These are phyloP conservation scores for Aspergillus bertholletiae DNA, from an alignment of 495 filamentous ascomycete species.

Conservation along the genomic window DNA sequence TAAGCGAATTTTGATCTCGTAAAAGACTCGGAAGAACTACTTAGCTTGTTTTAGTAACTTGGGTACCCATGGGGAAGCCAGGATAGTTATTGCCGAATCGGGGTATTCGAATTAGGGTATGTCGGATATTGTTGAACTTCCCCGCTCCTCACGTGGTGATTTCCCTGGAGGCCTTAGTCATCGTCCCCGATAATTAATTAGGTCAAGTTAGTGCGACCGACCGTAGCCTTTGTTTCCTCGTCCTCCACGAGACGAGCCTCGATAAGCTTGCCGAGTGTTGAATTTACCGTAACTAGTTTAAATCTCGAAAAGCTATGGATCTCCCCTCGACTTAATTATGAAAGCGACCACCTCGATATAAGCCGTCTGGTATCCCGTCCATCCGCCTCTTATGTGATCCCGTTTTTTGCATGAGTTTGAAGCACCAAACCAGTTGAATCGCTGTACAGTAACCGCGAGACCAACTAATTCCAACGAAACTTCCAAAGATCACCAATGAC, in stretches of 20 bases:
- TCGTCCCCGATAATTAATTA: not conserved
- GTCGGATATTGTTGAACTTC: not conserved
- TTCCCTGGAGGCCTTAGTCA: not conserved
- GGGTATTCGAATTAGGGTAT: not conserved
- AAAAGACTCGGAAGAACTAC: no score
- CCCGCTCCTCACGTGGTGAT: not conserved
- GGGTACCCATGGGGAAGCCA: no score
- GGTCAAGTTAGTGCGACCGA: not conserved
- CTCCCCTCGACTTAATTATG: not conserved
- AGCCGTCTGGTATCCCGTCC: not conserved
- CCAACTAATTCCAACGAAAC: not conserved
- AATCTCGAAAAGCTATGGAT: not conserved
- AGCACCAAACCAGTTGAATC: not conserved
- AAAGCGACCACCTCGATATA: not conserved
- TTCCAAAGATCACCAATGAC: constrained; percentile 21
- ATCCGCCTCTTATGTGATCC: not conserved
- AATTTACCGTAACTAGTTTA: not conserved
- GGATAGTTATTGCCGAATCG: not conserved
- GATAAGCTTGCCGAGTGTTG: not conserved
- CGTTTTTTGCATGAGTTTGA: not conserved
- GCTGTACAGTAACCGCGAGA: not conserved
- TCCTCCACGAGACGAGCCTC: not conserved
- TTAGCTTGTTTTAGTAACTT: no score
- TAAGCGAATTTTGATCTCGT: not conserved
- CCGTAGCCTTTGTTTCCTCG: not conserved